These are phyloP conservation scores for Blastosporella zonata DNA, from an alignment of 1,284 basidiomycete species.

Conservation along the genomic window DNA sequence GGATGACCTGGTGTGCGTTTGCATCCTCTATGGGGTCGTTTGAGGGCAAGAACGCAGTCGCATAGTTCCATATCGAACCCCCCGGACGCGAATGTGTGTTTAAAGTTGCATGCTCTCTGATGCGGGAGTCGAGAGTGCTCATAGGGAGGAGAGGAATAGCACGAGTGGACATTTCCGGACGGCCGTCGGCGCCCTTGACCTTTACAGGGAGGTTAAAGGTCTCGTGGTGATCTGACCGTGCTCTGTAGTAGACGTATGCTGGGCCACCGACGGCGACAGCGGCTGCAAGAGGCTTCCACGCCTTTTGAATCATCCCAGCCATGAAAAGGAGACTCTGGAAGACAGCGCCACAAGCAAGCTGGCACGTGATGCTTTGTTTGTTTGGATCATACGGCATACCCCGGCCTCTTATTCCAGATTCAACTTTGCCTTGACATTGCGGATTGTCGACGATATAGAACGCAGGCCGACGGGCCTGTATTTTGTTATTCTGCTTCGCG, in stretches of 20 bases:
- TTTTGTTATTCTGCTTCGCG: slow-evolving; percentile 2
- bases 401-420: not conserved
- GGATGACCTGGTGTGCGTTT: slow-evolving; percentile 68
- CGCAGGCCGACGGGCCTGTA: not conserved
- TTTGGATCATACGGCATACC: slow-evolving; percentile 5
- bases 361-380: slow-evolving; percentile 17
- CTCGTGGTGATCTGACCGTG: slow-evolving; percentile 26
- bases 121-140: slow-evolving; percentile 53
- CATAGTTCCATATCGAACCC: slow-evolving; percentile 66
- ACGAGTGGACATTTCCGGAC: slow-evolving; percentile 48
- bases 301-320: slow-evolving; percentile 53
- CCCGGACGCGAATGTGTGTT: slow-evolving; percentile 45
- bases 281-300: slow-evolving; percentile 62
- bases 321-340: not conserved
- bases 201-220: slow-evolving; percentile 60
- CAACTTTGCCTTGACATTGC: not conserved
- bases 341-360: not conserved
- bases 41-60: slow-evolving; percentile 76
- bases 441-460: not conserved
- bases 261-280: slow-evolving; percentile 47
- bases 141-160: slow-evolving; percentile 58
- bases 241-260: slow-evolving; percentile 47
- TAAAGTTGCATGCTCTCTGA: slow-evolving; percentile 53
- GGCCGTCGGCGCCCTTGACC: slow-evolving; percentile 56
- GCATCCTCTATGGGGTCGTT: slow-evolving; percentile 94